These are phyloP conservation scores for Fennellomyces sp. DNA, from an alignment of 371 early-diverging fungal species.

Conservation along the genomic window DNA sequence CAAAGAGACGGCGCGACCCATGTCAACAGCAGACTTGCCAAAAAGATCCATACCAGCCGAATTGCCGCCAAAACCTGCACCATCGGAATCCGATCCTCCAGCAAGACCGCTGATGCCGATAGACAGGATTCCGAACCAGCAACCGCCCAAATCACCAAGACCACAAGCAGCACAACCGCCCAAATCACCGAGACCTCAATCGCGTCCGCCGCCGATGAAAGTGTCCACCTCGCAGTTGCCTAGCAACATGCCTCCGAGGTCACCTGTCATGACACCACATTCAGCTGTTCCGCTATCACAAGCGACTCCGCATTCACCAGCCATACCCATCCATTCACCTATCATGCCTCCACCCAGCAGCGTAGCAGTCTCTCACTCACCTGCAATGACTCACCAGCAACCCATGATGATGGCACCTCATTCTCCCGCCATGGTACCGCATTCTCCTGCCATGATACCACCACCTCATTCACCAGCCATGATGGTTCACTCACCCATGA, in stretches of 20 bases:
- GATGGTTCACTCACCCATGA: constrained; percentile 9
- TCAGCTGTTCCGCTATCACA: neutral
- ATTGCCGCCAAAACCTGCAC: neutral
- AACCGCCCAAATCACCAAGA: constrained; percentile 12
- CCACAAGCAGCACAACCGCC: constrained; percentile 7
- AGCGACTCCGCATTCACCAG: neutral
- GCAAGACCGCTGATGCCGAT: neutral
- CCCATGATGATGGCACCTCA: neutral
- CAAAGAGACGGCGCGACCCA: too few species aligned
- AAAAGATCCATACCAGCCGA: too few species aligned
- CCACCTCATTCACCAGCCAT: constrained; percentile 8
- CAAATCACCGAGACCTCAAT: neutral
- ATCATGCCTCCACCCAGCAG: constrained; percentile 5
- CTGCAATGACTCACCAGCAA: constrained; percentile 3
- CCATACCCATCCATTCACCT: constrained; percentile 14
- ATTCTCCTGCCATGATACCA: constrained; percentile 18
- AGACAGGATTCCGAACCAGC: too few species aligned
- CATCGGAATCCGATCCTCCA: neutral
- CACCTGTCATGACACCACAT: constrained; percentile 9
- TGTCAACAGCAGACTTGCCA: too few species aligned
- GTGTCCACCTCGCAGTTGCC: neutral
- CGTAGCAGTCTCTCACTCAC: too few species aligned
- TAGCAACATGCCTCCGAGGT: constrained; percentile 2
- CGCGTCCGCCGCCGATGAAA: neutral
- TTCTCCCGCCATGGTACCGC: constrained; percentile 7